phyloP scores from a whole-genome alignment of 1,139 yeast genomes.

The Nakaseomyces nivariensis region DNA sequence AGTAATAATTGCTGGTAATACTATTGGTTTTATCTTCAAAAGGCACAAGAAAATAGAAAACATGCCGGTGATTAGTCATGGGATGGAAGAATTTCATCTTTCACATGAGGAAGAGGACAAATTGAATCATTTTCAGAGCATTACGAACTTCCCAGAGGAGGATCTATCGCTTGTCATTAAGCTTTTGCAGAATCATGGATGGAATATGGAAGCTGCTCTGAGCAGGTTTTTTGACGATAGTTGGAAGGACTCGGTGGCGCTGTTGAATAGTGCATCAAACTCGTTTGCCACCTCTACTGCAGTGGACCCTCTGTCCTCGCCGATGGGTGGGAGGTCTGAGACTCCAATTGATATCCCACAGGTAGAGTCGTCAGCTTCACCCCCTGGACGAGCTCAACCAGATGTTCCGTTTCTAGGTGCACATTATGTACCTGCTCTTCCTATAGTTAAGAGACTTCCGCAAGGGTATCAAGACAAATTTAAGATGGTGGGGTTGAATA shows the following conservation, averaged over 20 bases:
- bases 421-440: conserved; percentile 23
- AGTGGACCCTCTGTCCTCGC: conserved; percentile 9
- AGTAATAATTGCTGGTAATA: too few relatives aligned
- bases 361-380: background rate
- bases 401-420: conserved; percentile 8
- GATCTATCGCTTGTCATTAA: conserved; percentile 30
- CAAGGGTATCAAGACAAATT: conserved; percentile 20
- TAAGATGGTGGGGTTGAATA: conserved; percentile 17
- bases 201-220: conserved; percentile 33
- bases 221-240: conserved; percentile 34
- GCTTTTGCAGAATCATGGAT: conserved; percentile 30
- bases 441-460: conserved; percentile 28
- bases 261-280: conserved; percentile 12
- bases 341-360: background rate
- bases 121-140: conserved; percentile 31
- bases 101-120: conserved; percentile 33
- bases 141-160: conserved; percentile 31
- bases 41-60: background rate
- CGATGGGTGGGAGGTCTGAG: background rate
- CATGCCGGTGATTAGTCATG: conserved; percentile 21
- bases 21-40: too few relatives aligned
- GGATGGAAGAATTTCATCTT: conserved; percentile 22
- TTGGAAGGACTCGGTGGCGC: conserved; percentile 22
- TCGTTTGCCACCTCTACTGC: conserved; percentile 9
- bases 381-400: conserved; percentile 3